Evolutionary conservation across 2,329 filamentous ascomycete genomes (phyloP).

Genomic region (Colletotrichum sp.): DNA sequence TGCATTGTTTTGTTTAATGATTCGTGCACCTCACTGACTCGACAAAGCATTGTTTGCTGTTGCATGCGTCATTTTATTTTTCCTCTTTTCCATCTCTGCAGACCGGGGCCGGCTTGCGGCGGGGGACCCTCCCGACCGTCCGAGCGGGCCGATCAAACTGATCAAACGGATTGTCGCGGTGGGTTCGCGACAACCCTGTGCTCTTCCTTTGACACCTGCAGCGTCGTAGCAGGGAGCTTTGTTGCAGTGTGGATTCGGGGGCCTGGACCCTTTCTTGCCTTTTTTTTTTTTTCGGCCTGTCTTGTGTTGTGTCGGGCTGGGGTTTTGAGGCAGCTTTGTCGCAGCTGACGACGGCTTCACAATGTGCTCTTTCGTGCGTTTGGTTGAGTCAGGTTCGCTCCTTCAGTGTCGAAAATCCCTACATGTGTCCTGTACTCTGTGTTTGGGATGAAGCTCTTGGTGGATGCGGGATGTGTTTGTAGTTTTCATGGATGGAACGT

Average conservation of each 20-base stretch:
- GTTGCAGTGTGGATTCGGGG: neutral
- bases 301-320: neutral
- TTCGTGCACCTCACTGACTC: neutral
- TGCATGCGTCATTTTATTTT: neutral
- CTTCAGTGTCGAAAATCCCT: too few relatives aligned
- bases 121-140: neutral
- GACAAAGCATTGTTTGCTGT: neutral
- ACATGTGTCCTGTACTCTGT: too few relatives aligned
- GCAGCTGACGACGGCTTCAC: neutral
- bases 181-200: neutral
- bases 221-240: neutral
- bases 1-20: neutral
- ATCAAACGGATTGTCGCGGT: neutral
- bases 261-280: neutral
- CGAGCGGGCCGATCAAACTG: conserved; percentile 5
- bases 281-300: neutral
- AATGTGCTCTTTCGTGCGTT: neutral
- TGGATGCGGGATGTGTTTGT: neutral
- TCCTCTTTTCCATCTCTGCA: neutral
- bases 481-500: neutral
- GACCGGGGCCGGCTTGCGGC: neutral
- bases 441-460: too few relatives aligned
- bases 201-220: neutral
- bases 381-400: neutral
- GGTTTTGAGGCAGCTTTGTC: neutral